Conservation (phyloP, 768 basidiomycete genomes). For the Lactarius vividus region DNA sequence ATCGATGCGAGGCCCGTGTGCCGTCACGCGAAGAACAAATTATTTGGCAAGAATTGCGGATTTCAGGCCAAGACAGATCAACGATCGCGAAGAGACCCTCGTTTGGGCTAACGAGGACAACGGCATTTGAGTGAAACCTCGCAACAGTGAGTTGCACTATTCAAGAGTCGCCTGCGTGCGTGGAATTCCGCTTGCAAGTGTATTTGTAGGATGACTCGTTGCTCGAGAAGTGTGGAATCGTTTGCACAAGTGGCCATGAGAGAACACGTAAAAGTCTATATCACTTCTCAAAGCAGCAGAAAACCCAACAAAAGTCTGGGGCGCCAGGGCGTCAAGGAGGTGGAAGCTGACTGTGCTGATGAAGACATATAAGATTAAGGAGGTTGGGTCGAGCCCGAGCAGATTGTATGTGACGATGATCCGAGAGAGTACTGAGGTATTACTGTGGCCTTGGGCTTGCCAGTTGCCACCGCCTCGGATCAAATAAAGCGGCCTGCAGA, state of each 20-base stretch:
- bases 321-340: conserved; percentile 12
- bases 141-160: conserved; percentile 2
- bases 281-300: conserved; percentile 21
- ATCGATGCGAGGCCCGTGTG: conserved; percentile 1
- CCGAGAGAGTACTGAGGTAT: conserved; percentile 24
- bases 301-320: background rate
- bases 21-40: conserved; percentile 22
- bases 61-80: conserved; percentile 18
- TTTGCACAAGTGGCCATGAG: conserved; percentile 17
- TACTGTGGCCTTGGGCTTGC: conserved; percentile 39
- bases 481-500: conserved; percentile 73
- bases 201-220: conserved; percentile 27
- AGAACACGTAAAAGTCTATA: conserved; percentile 24
- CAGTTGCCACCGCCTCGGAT: conserved; percentile 69
- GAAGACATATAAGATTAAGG: conserved; percentile 4
- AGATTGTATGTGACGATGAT: conserved; percentile 28
- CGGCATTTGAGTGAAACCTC: background rate
- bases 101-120: conserved; percentile 7
- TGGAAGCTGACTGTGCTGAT: conserved; percentile 21
- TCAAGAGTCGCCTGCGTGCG: conserved; percentile 17
- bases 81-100: conserved; percentile 13
- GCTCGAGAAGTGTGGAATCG: conserved; percentile 27
- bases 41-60: conserved; percentile 21
- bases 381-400: conserved; percentile 13
- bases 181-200: conserved; percentile 25